Evolutionary conservation across 2,329 filamentous ascomycete genomes (phyloP), one percentile per base, ranked within the genome.

Genomic region (Fusarium falciforme): DNA sequence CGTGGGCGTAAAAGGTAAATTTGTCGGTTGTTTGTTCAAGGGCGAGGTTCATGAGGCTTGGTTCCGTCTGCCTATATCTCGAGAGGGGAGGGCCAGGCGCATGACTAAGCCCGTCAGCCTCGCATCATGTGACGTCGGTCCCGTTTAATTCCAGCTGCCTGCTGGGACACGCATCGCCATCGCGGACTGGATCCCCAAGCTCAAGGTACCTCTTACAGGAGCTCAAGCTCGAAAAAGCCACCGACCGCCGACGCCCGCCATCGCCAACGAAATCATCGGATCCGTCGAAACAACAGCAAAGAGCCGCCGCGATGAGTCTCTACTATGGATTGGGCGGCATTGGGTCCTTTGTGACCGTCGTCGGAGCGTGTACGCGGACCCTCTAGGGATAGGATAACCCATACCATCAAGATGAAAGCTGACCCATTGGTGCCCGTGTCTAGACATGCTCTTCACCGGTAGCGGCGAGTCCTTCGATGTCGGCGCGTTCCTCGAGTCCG

Each of bases 391-490:
- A 61, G 61, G 61, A 58, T 31, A 31, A 31, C 29, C 8, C 29
- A 31, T 49, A 44, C 64, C 59, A 29, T 49, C 17, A 36, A 58
- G 62, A 71, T 55, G 55, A 62, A 27, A 64, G 52, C 71, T 76
- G 72, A 75, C 64, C 42, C 42, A 70, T 67, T 54, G 64, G 67
- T 74, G 68, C 70, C 68, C 61, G 67, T 44, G 27, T 73, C 74
- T 84, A 99, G 96, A 99, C 86, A 97, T 99, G 94, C 94, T 99
- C 83, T 98, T 99, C 83, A 97, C 96, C 81, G 95, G 94, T 81
- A 95, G 94, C 83, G 96, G 97, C 82, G 96, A 99, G 89, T 88
- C 93, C 69, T 99, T 99, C 87, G 97, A 99, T 86, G 94, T 98
- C 84, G 97, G 97, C 83, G 92, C 92, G 82, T 98, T 98, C 83